Conservation (phyloP, 805 yeast genomes). For the Debaryomyces castellii region DNA sequence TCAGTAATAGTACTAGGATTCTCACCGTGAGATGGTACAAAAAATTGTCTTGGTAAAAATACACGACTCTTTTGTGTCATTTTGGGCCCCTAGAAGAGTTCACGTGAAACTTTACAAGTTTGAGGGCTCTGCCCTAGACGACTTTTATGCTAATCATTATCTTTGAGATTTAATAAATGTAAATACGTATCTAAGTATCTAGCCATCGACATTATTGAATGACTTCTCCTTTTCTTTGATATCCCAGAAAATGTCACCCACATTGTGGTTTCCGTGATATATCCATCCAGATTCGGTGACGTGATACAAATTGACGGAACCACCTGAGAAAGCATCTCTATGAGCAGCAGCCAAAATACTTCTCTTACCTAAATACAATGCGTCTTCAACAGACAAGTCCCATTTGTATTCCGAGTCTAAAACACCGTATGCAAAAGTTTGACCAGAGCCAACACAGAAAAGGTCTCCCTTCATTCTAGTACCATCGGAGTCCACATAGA, state of each 20-base stretch:
- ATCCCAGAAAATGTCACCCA: constrained; percentile 89
- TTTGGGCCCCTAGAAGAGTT: too few species aligned
- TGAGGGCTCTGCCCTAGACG: too few species aligned
- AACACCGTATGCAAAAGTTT: constrained; percentile 98
- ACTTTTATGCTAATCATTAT: background rate
- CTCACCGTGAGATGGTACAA: constrained; percentile 1
- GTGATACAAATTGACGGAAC: constrained; percentile 89
- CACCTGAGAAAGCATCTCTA: constrained; percentile 98
- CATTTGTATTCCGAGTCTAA: constrained; percentile 88
- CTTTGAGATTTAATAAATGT: background rate
- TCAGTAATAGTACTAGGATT: background rate
- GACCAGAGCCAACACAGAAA: constrained; percentile 98
- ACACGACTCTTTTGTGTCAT: constrained; percentile 4
- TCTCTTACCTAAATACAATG: constrained; percentile 90
- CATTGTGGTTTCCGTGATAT: constrained; percentile 93
- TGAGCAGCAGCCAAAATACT: constrained; percentile 97
- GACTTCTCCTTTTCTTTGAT: constrained; percentile 85
- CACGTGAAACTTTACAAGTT: too few species aligned
- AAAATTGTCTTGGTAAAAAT: background rate
- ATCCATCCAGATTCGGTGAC: constrained; percentile 94
- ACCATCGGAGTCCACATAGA: constrained; percentile 96
- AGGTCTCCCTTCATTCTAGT: constrained; percentile 91
- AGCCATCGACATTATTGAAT: constrained; percentile 74
- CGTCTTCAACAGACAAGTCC: constrained; percentile 92
- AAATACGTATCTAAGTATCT: constrained; percentile 7